Conservation (phyloP, 164 flowering plant species). For the Umbellularia californica region DNA sequence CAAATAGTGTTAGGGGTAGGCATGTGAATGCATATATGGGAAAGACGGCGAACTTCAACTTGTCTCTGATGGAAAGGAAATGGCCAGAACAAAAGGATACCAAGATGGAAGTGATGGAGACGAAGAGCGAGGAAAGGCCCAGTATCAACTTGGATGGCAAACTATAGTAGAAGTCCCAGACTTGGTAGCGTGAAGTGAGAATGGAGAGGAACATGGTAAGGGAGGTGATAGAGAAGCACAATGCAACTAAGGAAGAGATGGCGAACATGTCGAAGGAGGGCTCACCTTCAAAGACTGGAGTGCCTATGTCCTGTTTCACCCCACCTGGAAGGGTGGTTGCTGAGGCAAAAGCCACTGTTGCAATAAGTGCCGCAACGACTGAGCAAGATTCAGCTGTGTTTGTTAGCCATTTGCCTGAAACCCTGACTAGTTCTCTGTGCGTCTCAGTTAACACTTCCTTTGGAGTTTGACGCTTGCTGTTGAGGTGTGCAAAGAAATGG, state of each 20-base stretch:
- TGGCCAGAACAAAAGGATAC: constrained; percentile 26
- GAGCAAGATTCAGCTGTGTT: constrained; percentile 26
- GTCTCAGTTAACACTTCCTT: constrained; percentile 19
- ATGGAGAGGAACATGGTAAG: constrained; percentile 23
- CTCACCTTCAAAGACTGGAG: constrained; percentile 11
- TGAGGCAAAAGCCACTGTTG: constrained; percentile 31
- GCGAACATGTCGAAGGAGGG: constrained; percentile 21
- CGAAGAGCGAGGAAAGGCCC: constrained; percentile 21
- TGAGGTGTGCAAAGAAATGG: constrained; percentile 9
- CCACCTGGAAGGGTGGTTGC: constrained; percentile 27
- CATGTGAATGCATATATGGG: constrained; percentile 11
- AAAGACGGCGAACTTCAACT: constrained; percentile 8
- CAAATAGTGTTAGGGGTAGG: constrained; percentile 8
- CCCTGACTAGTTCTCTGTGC: constrained; percentile 11
- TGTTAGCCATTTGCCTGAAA: constrained; percentile 22
- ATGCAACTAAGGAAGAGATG: constrained; percentile 20
- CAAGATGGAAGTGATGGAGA: constrained; percentile 24
- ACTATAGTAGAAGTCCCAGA: constrained; percentile 10
- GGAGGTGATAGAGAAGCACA: constrained; percentile 24
- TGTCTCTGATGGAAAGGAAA: constrained; percentile 17
- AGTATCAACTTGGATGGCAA: constrained; percentile 15
- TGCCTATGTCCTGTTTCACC: background rate
- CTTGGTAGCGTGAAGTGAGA: constrained; percentile 21
- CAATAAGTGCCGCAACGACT: constrained; percentile 18
- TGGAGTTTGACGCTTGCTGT: constrained; percentile 17